Evolutionary conservation across 2,329 filamentous ascomycete species (phyloP).

Genomic region (Paracamarosporium sp.): DNA sequence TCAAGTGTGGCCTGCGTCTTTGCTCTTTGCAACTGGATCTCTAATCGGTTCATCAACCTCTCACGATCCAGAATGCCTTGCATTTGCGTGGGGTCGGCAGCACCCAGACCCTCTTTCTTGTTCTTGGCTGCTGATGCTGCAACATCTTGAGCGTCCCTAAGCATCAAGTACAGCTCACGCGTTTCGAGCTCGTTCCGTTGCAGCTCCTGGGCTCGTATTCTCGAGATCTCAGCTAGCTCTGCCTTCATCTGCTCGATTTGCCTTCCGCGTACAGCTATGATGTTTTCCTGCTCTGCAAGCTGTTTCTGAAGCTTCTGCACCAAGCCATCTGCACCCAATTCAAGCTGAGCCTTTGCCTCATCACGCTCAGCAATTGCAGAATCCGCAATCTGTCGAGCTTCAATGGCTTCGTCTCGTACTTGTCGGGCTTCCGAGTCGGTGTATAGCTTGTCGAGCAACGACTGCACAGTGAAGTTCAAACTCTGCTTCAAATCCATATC

Average conservation of each 20-base stretch:
- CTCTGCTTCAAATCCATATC: conserved; percentile 99
- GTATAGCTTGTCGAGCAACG: conserved; percentile 90
- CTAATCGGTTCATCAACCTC: conserved; percentile 87
- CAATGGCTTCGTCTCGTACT: conserved; percentile 87
- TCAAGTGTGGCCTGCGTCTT: conserved; percentile 98
- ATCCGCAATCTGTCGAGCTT: conserved; percentile 91
- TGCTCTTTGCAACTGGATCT: conserved; percentile 93
- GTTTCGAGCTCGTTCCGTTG: conserved; percentile 97
- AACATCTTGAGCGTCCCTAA: conserved; percentile 95
- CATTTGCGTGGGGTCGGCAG: conserved; percentile 77
- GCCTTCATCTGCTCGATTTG: conserved; percentile 89
- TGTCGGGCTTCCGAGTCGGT: conserved; percentile 94
- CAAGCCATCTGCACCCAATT: conserved; percentile 89
- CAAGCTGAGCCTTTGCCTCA: conserved; percentile 87
- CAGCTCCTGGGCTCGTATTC: conserved; percentile 84
- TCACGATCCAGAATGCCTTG: conserved; percentile 93
- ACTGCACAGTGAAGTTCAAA: conserved; percentile 96
- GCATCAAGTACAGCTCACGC: conserved; percentile 96
- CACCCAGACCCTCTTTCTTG: conserved; percentile 58
- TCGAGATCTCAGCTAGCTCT: conserved; percentile 85
- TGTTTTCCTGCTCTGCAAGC: conserved; percentile 87
- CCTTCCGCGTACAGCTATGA: conserved; percentile 86
- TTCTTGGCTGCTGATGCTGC: conserved; percentile 85
- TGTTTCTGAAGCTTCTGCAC: conserved; percentile 93
- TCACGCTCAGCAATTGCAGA: conserved; percentile 95